Evolutionary conservation across 2,329 filamentous ascomycete species (phyloP), one percentile per base, ranked within the genome.

Genomic region (Sarocladium brachiariae): DNA sequence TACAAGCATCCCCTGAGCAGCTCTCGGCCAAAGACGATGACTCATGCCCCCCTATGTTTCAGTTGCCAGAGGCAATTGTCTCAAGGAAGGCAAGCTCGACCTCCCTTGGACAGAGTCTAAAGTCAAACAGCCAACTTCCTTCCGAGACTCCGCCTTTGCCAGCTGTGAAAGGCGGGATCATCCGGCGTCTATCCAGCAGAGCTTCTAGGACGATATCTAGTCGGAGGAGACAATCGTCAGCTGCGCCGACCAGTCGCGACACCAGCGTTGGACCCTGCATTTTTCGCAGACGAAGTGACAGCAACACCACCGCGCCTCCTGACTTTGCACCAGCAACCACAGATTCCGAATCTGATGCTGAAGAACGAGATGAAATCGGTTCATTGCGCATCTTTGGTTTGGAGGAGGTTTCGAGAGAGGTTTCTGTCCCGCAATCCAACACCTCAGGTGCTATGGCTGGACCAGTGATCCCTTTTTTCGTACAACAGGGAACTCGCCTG

Each of bases 241-340:
- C 84, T 1, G 80, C 86, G 39, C 80, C 43, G 11, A 82, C 84
- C 54, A 89, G 86, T 63, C 83, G 91, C 37, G 90, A 96, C 62
- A 84, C 87, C 54, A 96, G 91, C 63, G 85, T 90, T 23, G 93
- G 93, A 0, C 93, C 93, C 2, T 86, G 90, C 51, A 87, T 96
- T 49, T 81, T 95, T 67, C 83, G 92, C 55, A 80, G 89, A 52
- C 83, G 91, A 57, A 96, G 91, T 66, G 90, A 95, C 66, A 96
- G 91, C 71, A 93, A 87, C 66, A 87, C 81, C 56, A 85, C 85
- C 6, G 75, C 77, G 7, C 79, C 81, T 9, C 70, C 76, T 31
- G 75, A 76, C 51, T 71, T 65, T 25, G 60, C 59, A 27, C 65
- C 69, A 54, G 53, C 66, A 16, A 59, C 57, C 30, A 72, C 71